These are phyloP conservation scores for Mortierella sp. DNA, from an alignment of 371 early-diverging fungal species.

Conservation along the genomic window DNA sequence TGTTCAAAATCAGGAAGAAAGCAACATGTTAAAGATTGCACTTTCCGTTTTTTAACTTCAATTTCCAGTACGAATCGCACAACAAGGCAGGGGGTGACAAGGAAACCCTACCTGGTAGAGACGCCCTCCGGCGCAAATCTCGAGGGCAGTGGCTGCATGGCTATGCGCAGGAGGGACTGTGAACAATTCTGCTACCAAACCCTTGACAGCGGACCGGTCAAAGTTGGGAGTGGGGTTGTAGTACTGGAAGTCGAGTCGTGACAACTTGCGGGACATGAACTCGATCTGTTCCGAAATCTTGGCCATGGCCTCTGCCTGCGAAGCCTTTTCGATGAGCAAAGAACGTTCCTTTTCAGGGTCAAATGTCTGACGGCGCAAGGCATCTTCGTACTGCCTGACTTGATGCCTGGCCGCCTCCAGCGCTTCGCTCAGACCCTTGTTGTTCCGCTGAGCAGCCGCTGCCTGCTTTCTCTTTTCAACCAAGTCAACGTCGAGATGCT, in stretches of 20 bases:
- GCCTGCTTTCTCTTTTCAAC: constrained; percentile 32
- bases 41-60: neutral
- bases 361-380: constrained; percentile 38
- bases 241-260: constrained; percentile 79
- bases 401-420: constrained; percentile 31
- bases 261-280: constrained; percentile 61
- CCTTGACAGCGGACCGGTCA: constrained; percentile 91
- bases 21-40: neutral
- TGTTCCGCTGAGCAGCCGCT: constrained; percentile 34
- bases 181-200: constrained; percentile 93
- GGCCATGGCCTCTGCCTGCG: constrained; percentile 23
- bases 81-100: too few relatives aligned
- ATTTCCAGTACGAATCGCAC: neutral
- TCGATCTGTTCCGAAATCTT: constrained; percentile 61
- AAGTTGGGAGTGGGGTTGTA: constrained; percentile 84
- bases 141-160: constrained; percentile 85
- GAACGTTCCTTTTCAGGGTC: constrained; percentile 33
- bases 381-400: constrained; percentile 36
- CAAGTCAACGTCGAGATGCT: constrained; percentile 46
- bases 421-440: constrained; percentile 29
- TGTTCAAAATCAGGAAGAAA: constrained; percentile 25
- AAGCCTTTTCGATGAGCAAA: constrained; percentile 36
- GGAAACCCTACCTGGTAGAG: constrained; percentile 84
- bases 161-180: constrained; percentile 72
- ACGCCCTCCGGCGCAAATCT: constrained; percentile 94